These are phyloP conservation scores for Articulospora tetracladia DNA, from an alignment of 495 filamentous ascomycete genomes.

Conservation along the genomic window DNA sequence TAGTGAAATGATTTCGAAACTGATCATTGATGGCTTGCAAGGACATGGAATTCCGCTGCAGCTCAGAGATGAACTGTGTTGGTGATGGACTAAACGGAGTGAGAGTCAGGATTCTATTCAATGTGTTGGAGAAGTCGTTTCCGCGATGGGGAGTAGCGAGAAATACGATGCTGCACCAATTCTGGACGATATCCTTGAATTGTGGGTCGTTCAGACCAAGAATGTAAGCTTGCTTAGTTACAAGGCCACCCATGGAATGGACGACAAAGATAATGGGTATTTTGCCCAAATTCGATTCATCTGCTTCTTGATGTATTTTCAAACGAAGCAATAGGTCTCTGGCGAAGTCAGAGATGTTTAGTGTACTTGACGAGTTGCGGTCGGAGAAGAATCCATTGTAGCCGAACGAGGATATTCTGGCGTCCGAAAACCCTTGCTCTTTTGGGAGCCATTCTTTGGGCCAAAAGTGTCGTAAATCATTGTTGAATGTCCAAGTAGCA, in stretches of 20 bases:
- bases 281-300: background rate
- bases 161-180: slow-evolving; percentile 43
- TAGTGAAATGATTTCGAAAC: slow-evolving; percentile 38
- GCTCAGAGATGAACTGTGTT: slow-evolving; percentile 40
- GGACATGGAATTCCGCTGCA: slow-evolving; percentile 30
- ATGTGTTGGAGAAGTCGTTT: slow-evolving; percentile 36
- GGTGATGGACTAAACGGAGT: slow-evolving; percentile 21
- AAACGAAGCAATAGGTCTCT: slow-evolving; percentile 30
- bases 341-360: slow-evolving; percentile 31
- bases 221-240: slow-evolving; percentile 39
- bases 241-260: slow-evolving; percentile 43
- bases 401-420: slow-evolving; percentile 33
- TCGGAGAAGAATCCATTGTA: slow-evolving; percentile 32
- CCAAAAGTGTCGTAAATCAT: background rate
- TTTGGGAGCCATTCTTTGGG: background rate
- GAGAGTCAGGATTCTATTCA: slow-evolving; percentile 35
- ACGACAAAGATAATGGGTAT: slow-evolving; percentile 38
- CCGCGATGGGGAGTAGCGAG: slow-evolving; percentile 48
- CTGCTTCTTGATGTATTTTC: background rate
- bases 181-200: slow-evolving; percentile 23
- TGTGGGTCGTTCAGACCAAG: slow-evolving; percentile 34
- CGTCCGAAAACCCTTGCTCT: background rate
- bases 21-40: slow-evolving; percentile 43
- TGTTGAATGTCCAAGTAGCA: background rate
- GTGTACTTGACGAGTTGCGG: slow-evolving; percentile 8